A percentile compares a stretch with the other conserved stretches of the same genome.
These are phyloP conservation scores for Prunella vulgaris DNA, from an alignment of 257 asterid species.

Conservation along the genomic window DNA sequence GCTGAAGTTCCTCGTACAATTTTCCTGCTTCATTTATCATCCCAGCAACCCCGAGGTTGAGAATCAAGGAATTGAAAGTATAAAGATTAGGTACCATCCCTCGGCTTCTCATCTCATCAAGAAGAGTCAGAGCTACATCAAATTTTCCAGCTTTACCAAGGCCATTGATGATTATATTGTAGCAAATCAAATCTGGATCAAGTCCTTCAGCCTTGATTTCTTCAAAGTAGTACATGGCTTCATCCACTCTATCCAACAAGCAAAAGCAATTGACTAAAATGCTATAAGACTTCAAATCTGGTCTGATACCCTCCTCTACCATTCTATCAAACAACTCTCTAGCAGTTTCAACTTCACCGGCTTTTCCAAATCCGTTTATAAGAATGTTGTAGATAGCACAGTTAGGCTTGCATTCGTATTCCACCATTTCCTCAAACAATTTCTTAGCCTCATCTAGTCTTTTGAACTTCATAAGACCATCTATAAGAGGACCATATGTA, in stretches of 20 bases:
- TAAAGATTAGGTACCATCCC: slow-evolving; percentile 71
- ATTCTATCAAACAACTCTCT: slow-evolving; percentile 61
- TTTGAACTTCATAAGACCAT: slow-evolving; percentile 68
- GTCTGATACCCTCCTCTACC: slow-evolving; percentile 79
- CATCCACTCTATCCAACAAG: slow-evolving; percentile 53
- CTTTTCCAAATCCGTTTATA: slow-evolving; percentile 85
- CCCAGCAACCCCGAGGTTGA: slow-evolving; percentile 71
- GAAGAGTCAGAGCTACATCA: slow-evolving; percentile 52
- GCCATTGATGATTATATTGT: slow-evolving; percentile 82
- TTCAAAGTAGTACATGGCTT: slow-evolving; percentile 65
- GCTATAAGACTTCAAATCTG: slow-evolving; percentile 85
- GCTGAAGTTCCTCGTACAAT: slow-evolving; percentile 61
- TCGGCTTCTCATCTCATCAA: slow-evolving; percentile 71
- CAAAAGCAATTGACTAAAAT: slow-evolving; percentile 78
- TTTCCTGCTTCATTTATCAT: slow-evolving; percentile 66
- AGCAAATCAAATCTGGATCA: slow-evolving; percentile 84
- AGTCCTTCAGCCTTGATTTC: slow-evolving; percentile 72
- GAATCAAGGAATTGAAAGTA: slow-evolving; percentile 73
- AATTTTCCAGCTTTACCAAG: slow-evolving; percentile 60
- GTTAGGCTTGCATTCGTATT: slow-evolving; percentile 77
- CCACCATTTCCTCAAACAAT: slow-evolving; percentile 72
- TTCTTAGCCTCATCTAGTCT: slow-evolving; percentile 62
- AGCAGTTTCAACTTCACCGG: slow-evolving; percentile 70
- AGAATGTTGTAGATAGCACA: slow-evolving; percentile 84
- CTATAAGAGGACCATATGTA: slow-evolving; percentile 92